These are phyloP conservation scores for Salix udensis DNA, from an alignment of 345 rosid species.

Conservation along the genomic window DNA sequence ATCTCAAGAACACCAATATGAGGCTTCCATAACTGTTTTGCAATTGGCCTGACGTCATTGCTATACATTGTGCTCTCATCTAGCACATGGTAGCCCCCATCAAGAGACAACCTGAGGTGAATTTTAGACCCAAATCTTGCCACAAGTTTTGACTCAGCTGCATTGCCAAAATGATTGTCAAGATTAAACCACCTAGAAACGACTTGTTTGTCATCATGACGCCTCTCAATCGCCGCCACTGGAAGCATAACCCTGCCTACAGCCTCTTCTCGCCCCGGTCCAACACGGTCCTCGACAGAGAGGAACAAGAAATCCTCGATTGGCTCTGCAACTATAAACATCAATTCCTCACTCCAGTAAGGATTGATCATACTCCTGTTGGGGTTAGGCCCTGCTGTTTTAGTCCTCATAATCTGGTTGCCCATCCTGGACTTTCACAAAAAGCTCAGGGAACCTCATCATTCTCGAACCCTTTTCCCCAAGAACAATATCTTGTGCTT, in stretches of 20 bases:
- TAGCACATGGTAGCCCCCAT: slow-evolving; percentile 70
- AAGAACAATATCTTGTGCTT: slow-evolving; percentile 60
- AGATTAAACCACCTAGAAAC: slow-evolving; percentile 67
- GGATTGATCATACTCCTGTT: slow-evolving; percentile 52
- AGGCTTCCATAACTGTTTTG: slow-evolving; percentile 62
- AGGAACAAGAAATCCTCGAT: slow-evolving; percentile 58
- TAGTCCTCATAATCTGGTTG: slow-evolving; percentile 57
- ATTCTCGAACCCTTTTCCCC: slow-evolving; percentile 43
- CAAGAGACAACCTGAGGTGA: slow-evolving; percentile 58
- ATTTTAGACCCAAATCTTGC: slow-evolving; percentile 53
- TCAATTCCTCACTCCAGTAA: slow-evolving; percentile 64
- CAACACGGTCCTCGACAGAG: slow-evolving; percentile 53
- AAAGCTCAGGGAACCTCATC: slow-evolving; percentile 54
- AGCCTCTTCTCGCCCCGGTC: slow-evolving; percentile 45
- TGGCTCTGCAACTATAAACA: slow-evolving; percentile 73
- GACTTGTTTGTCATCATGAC: slow-evolving; percentile 46
- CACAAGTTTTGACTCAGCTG: slow-evolving; percentile 26
- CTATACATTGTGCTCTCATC: slow-evolving; percentile 60
- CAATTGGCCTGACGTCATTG: slow-evolving; percentile 59
- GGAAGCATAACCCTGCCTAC: slow-evolving; percentile 56
- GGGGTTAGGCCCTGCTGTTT: slow-evolving; percentile 33
- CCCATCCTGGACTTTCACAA: slow-evolving; percentile 51
- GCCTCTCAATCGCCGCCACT: slow-evolving; percentile 39
- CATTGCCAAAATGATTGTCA: slow-evolving; percentile 37
- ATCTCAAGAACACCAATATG: slow-evolving; percentile 69